These are phyloP conservation scores for Lepiota subincarnata DNA, from an alignment of 768 basidiomycete genomes.

Conservation along the genomic window DNA sequence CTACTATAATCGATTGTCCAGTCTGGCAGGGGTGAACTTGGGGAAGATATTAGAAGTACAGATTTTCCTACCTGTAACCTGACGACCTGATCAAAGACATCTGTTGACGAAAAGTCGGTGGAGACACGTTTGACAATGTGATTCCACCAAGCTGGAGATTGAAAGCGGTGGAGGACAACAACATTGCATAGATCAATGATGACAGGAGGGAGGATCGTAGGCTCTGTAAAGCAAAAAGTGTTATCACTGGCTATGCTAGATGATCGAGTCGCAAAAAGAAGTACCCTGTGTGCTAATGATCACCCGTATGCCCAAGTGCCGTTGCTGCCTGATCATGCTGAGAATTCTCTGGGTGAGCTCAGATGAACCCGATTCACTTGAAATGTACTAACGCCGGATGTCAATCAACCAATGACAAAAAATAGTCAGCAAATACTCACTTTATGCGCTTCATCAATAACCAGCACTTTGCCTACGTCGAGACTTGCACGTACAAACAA, in stretches of 20 bases:
- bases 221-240: slow-evolving; percentile 41
- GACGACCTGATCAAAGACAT: slow-evolving; percentile 66
- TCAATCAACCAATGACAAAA: neutral
- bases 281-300: slow-evolving; percentile 73
- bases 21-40: slow-evolving; percentile 39
- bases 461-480: slow-evolving; percentile 60
- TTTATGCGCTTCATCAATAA: slow-evolving; percentile 77
- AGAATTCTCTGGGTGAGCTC: slow-evolving; percentile 58
- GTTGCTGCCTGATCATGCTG: slow-evolving; percentile 61
- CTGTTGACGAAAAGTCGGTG: slow-evolving; percentile 51
- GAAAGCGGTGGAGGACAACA: slow-evolving; percentile 67
- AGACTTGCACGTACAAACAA: slow-evolving; percentile 60
- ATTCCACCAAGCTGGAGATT: slow-evolving; percentile 73
- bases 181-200: slow-evolving; percentile 65
- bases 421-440: slow-evolving; percentile 26
- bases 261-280: slow-evolving; percentile 3
- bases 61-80: slow-evolving; percentile 48
- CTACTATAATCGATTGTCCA: slow-evolving; percentile 65
- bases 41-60: neutral
- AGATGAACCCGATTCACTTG: slow-evolving; percentile 36
- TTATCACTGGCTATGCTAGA: slow-evolving; percentile 1
- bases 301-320: slow-evolving; percentile 68
- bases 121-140: slow-evolving; percentile 66
- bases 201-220: slow-evolving; percentile 66
- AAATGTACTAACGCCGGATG: slow-evolving; percentile 48